phyloP scores from a whole-genome alignment of 2,329 filamentous ascomycete genomes.

The Bretziella fagacearum region DNA sequence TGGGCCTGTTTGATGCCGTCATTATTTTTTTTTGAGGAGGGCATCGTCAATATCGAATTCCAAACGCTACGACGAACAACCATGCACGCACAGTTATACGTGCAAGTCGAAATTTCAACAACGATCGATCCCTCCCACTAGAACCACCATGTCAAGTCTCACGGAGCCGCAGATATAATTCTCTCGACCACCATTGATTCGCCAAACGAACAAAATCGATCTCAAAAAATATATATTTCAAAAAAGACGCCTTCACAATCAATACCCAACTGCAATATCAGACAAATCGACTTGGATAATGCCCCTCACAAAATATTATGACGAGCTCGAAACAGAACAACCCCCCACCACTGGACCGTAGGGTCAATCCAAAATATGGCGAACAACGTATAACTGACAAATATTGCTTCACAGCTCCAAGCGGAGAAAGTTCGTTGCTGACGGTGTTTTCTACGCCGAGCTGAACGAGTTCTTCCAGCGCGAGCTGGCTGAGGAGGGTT shows the following conservation, averaged over 20 bases:
- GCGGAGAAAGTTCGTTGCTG: constrained; percentile 86
- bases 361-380: not conserved
- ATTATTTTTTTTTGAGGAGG: constrained; percentile 2
- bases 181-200: no score
- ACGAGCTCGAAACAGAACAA: not conserved
- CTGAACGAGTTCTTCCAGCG: constrained; percentile 99
- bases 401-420: constrained; percentile 47
- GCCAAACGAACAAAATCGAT: no score
- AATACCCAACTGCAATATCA: not conserved
- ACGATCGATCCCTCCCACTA: no score
- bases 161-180: no score
- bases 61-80: not conserved
- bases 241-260: no score
- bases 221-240: no score
- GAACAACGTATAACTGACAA: constrained; percentile 10
- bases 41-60: constrained; percentile 11
- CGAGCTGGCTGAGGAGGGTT: constrained; percentile 98
- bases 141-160: no score
- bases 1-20: not conserved
- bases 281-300: no score
- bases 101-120: not conserved
- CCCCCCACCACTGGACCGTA: not conserved
- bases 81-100: not conserved
- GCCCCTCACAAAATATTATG: no score
- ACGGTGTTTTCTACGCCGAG: constrained; percentile 99